Base-by-base conservation (phyloP, 1,139 yeast species). In the Hanseniaspora uvarum region DNA sequence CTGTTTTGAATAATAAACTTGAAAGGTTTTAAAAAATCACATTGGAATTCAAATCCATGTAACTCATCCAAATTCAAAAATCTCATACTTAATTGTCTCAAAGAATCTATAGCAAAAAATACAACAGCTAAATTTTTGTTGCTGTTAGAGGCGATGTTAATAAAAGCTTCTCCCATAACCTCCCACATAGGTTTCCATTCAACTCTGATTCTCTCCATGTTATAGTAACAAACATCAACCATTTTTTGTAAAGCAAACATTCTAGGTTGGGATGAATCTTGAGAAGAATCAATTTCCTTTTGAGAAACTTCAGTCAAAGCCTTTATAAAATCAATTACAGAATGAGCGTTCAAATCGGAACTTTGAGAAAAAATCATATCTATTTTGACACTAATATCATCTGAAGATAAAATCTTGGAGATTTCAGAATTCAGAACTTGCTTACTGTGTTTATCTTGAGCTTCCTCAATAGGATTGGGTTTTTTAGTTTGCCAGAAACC, bases 101-200 rank as follows among this genome's bases (percentile, higher is more conserved):
- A 75, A 0, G 97, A 89, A 67, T 94, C 98, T 56, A 94, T 73
- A 0, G 98, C 97, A 70, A 92, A 88, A 61, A 85, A 81, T 5
- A 86, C 92, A 59, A 92, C 85, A 2, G 81, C 80, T 52, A 77
- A 72, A 63, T 89, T 92, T 16, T 48, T 53, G 51, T 76, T 69
- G 6, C 67, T 58, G 63, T 86, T 86, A 58, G 94, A 83, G 2
- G 95, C 95, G 59, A 88, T 92, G 46, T 74, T 77, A 60, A 87
- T 86, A 70, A 94, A 92, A 44, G 88, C 86, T 59, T 79, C 86
- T 12, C 95, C 96, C 85, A 94, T 85, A 12, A 86, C 83, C 7
- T 84, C 78, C 99, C 99, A 94, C 57, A 94, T 73, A 56, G 87
- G 94, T 8, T 95, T 80, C 97, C 98, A 94, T 70, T 94, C 96